Base-by-base conservation (phyloP, 108 stramenopile species). In the Conticribra guillardii region DNA sequence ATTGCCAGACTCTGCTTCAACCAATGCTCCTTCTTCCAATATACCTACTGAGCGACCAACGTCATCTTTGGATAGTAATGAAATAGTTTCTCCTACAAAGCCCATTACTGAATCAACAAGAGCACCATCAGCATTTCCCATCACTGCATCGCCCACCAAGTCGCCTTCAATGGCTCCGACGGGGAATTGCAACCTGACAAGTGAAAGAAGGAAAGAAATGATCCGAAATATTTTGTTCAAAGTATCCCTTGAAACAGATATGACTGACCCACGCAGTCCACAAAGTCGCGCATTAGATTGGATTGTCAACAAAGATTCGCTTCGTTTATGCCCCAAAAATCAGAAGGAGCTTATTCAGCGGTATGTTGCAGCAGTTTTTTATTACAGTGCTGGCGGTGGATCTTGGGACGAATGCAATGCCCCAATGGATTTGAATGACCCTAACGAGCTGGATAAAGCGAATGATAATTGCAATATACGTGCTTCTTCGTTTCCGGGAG, bases 341-440 rank as follows among this genome's bases (percentile, higher is more conserved):
- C 34, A 55, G 15, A 71, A 60, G 16, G 34, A n/a, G 14, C 37
- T 84, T 16, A 67, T 82, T 37, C 86, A 87, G 54, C 71, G 86
- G 2, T 87, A 90, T 50, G 61, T 68, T 17, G 57, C 85, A 56
- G 85, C 83, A 15, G 85, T 85, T 0, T 78, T 86, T 47, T 58
- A 69, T 16, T 69, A 51, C 51, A 67, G 37, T 54, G 31, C 17
- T 0, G 66, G 54, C 8, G 46, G 55, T 19, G 68, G 45, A 28
- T 17, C 54, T 33, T 87, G 86, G 89, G 72, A 33, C 0, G 60
- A 87, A 73, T 90, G 89, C 50, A 51, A 47, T 23, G 84, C 86
- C 46, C 89, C 89, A 4, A 23, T 19, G 0, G 71, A 70, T 50
- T 76, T 71, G 27, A 16, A 46, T 2, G 71, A 80, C 27, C 47